These are phyloP conservation scores for Penstemon barbatus DNA, from an alignment of 257 asterid species.

Conservation along the genomic window DNA sequence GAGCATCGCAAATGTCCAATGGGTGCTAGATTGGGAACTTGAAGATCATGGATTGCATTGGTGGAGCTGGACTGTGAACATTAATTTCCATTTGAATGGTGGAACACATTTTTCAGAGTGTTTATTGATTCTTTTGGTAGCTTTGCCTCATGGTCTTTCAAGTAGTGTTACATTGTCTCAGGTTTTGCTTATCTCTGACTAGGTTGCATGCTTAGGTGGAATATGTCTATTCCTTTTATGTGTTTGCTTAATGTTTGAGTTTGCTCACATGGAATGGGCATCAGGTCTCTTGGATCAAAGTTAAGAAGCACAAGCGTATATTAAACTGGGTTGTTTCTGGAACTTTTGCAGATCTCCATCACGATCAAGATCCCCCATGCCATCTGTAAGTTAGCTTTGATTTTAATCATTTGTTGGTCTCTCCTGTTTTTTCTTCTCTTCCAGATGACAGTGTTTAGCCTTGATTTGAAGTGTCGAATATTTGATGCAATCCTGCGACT, in stretches of 20 bases:
- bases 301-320: conserved; percentile 76
- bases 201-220: conserved; percentile 42
- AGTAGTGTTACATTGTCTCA: conserved; percentile 19
- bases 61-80: conserved; percentile 76
- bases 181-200: conserved; percentile 41
- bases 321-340: conserved; percentile 95
- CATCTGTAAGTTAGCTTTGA: conserved; percentile 63
- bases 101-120: conserved; percentile 40
- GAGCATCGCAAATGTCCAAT: conserved; percentile 79
- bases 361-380: conserved; percentile 89
- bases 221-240: conserved; percentile 22
- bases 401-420: conserved; percentile 6
- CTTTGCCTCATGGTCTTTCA: conserved; percentile 34
- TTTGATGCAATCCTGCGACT: conserved; percentile 9
- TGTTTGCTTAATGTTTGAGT: conserved; percentile 46
- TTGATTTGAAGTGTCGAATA: neutral
- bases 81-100: conserved; percentile 58
- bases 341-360: conserved; percentile 99
- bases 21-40: conserved; percentile 88
- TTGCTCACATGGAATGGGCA: conserved; percentile 70
- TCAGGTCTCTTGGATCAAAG: conserved; percentile 84
- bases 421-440: conserved; percentile 48
- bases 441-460: conserved; percentile 55
- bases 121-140: conserved; percentile 46
- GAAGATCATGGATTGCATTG: conserved; percentile 78